Conservation (phyloP, 139 green algal species). For the Chlamydomonas sp. region DNA sequence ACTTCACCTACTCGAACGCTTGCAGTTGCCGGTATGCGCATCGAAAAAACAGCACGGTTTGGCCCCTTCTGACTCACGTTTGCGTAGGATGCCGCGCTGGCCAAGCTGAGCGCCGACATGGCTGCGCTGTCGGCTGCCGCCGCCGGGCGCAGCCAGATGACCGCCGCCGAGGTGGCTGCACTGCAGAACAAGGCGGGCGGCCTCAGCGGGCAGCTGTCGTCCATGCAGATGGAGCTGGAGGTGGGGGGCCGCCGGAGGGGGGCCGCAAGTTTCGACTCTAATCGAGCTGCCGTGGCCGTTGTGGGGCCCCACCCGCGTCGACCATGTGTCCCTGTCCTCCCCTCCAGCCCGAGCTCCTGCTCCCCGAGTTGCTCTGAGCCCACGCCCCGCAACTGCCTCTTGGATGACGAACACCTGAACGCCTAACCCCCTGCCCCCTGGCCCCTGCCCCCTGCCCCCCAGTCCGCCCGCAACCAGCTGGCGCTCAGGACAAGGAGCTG, state of each 20-base stretch:
- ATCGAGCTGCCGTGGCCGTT: not conserved
- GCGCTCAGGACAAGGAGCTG: conserved; percentile 37
- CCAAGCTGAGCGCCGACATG: conserved; percentile 37
- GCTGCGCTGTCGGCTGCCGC: not conserved
- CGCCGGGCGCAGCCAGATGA: not conserved
- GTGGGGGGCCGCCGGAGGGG: not conserved
- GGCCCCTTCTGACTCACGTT: not conserved
- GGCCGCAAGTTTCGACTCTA: no score
- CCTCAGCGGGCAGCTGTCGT: conserved; percentile 15
- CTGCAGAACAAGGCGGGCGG: conserved; percentile 44
- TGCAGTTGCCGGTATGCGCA: no score
- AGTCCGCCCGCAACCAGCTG: conserved; percentile 22
- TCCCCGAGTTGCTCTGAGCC: no score
- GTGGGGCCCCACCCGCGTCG: no score
- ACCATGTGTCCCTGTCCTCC: no score
- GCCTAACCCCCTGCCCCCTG: not conserved
- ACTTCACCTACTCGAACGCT: no score
- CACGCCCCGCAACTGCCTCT: no score
- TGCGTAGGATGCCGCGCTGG: conserved; percentile 1
- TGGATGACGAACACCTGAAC: no score
- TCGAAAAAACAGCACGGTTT: not conserved
- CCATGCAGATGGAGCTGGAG: not conserved
- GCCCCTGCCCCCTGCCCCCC: not conserved
- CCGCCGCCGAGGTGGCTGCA: conserved; percentile 29
- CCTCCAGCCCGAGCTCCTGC: no score